Base-by-base conservation (phyloP, 2,329 filamentous ascomycete genomes). In the Cladophialophora psammophila region DNA sequence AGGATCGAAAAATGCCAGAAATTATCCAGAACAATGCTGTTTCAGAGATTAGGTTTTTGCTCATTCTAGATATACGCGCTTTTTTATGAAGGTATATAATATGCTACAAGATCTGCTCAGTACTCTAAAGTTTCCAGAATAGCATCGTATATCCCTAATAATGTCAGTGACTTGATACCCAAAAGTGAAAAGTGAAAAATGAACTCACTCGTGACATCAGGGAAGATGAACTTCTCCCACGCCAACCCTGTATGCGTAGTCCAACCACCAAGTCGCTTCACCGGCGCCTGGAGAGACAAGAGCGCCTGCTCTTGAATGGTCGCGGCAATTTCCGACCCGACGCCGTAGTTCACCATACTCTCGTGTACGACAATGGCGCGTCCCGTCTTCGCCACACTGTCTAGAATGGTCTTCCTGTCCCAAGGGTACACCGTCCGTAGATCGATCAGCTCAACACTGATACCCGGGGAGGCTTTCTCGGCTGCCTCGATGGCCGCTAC, bases 311-410 rank as follows among this genome's bases (percentile, higher is more conserved):
- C 92, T 77, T 97, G 93, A 60, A 97, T 91, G 0, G 91, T 91
- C 0, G 93, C 92, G 0, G 94, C 92, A 0, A 97, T 90, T 76
- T 97, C 93, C 5, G 94, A 93, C 2, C 93, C 94, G n/a, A 97
- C 87, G 12, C 94, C 93, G 7, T 91, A 91, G 74, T 96, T 97
- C 69, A 94, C 85, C 91, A 95, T 95, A 64, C 92, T 89, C 80
- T 97, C 94, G 76, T 97, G 94, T 6, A 97, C 94, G 1, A 97
- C 90, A 62, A 97, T 86, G 45, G 91, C 93, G 66, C 92, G 82
- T 0, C 94, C 93, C 0, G 94, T 97, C 82, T 95, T 96, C 73
- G 86, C 87, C 13, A 96, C 94, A 70, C 93, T 96, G 60, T 89
- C 82, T 64, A 96, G 83, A 1, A 97, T 87, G 0, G 91, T 91